phyloP scores from a whole-genome alignment of 768 basidiomycete genomes.

The Hygrocybe coccinea region DNA sequence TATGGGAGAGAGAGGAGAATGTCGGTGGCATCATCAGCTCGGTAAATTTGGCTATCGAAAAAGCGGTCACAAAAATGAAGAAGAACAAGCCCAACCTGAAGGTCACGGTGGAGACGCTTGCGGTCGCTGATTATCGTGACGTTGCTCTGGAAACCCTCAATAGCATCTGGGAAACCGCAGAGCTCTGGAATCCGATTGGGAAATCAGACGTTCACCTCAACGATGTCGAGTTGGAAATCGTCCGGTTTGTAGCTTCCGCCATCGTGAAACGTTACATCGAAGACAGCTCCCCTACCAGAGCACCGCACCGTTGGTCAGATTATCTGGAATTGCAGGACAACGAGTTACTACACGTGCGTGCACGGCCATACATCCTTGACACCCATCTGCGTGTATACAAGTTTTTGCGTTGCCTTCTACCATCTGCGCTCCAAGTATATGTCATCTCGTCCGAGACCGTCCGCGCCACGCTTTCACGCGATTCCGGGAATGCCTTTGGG shows the following conservation, averaged over 20 bases:
- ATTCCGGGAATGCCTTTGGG: constrained; percentile 65
- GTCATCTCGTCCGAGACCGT: constrained; percentile 40
- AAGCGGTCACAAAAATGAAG: constrained; percentile 21
- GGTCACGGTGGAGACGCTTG: constrained; percentile 16
- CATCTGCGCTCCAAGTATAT: constrained; percentile 25
- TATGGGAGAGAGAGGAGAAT: constrained; percentile 38
- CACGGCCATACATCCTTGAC: constrained; percentile 46
- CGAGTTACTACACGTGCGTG: constrained; percentile 43
- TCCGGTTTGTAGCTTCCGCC: constrained; percentile 49
- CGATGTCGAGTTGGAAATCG: constrained; percentile 56
- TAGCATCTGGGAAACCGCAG: constrained; percentile 42
- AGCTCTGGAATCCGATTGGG: constrained; percentile 20
- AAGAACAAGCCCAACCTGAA: constrained; percentile 21
- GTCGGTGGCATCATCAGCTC: constrained; percentile 28
- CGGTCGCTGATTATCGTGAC: constrained; percentile 11
- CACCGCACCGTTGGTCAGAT: constrained; percentile 40
- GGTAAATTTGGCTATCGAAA: constrained; percentile 23
- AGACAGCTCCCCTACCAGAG: constrained; percentile 17
- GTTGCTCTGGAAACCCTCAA: constrained; percentile 41
- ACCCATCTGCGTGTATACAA: constrained; percentile 52
- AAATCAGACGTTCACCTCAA: constrained; percentile 31
- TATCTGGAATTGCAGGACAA: constrained; percentile 55
- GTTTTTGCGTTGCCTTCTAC: constrained; percentile 43
- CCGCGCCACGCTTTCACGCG: constrained; percentile 52
- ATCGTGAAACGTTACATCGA: constrained; percentile 43